Conservation (phyloP, 768 basidiomycete species). For the Lyophyllum shimeji region DNA sequence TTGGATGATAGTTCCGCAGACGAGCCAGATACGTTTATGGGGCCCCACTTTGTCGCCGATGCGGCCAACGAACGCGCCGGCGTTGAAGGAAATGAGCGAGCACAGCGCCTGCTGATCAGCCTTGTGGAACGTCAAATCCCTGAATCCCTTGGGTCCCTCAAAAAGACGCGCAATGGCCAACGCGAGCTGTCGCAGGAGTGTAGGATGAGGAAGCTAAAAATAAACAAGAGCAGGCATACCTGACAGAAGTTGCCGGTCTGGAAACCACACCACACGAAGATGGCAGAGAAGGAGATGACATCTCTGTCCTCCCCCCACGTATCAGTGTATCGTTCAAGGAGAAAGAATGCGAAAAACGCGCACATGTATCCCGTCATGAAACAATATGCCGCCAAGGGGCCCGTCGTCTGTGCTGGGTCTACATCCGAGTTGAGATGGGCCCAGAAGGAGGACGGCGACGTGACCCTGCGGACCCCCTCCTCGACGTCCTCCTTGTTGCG, state of each 20-base stretch:
- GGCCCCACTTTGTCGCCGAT: constrained; percentile 81
- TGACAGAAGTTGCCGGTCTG: constrained; percentile 79
- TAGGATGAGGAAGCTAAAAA: background rate
- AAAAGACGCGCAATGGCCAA: constrained; percentile 85
- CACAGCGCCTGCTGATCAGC: constrained; percentile 84
- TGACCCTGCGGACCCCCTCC: constrained; percentile 2
- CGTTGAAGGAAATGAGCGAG: constrained; percentile 75
- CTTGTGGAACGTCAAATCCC: constrained; percentile 66
- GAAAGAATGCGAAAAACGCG: constrained; percentile 23
- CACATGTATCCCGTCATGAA: constrained; percentile 83
- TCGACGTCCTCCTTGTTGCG: constrained; percentile 11
- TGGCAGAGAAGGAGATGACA: constrained; percentile 71
- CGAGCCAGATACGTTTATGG: constrained; percentile 74
- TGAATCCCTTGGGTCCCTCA: constrained; percentile 41
- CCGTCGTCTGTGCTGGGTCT: constrained; percentile 48
- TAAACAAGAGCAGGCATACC: constrained; percentile 32
- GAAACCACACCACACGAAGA: constrained; percentile 85
- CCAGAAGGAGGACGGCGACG: constrained; percentile 29
- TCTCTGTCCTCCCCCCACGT: constrained; percentile 42
- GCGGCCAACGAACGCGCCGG: constrained; percentile 77
- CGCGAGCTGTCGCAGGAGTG: constrained; percentile 49
- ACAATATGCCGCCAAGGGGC: constrained; percentile 63
- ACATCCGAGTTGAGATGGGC: constrained; percentile 44
- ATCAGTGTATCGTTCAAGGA: background rate
- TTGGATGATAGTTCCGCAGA: constrained; percentile 70